Conservation (phyloP, 768 basidiomycete genomes). For the Boletellus sp. region DNA sequence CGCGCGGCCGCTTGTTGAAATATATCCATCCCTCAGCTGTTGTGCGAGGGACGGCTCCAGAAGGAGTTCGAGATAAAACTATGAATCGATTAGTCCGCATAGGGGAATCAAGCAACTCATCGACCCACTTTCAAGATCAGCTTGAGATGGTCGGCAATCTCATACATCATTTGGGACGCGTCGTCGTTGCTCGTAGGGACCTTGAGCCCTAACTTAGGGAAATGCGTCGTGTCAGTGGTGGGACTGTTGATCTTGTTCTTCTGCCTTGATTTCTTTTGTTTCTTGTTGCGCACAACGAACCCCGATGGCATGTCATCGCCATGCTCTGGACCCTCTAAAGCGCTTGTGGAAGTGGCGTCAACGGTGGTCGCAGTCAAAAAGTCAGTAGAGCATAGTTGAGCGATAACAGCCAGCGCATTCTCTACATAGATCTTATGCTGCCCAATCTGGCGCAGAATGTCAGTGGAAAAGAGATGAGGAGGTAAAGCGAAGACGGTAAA, state of each 20-base stretch:
- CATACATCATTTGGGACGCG: slow-evolving; percentile 3
- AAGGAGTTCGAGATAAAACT: slow-evolving; percentile 29
- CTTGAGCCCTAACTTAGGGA: slow-evolving; percentile 27
- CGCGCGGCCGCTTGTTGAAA: not conserved
- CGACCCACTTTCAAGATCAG: slow-evolving; percentile 27
- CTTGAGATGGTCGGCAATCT: slow-evolving; percentile 27
- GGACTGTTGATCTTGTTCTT: slow-evolving; percentile 10
- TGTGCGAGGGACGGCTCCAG: slow-evolving; percentile 11
- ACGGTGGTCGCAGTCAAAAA: not conserved
- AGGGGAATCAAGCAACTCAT: not conserved
- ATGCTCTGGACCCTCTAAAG: slow-evolving; percentile 4
- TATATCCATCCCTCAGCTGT: slow-evolving; percentile 9
- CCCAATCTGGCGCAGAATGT: slow-evolving; percentile 11
- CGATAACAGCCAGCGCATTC: slow-evolving; percentile 20
- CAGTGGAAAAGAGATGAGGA: slow-evolving; percentile 11
- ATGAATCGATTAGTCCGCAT: not conserved
- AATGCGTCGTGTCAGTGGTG: slow-evolving; percentile 25
- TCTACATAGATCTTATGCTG: slow-evolving; percentile 22
- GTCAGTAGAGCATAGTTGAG: slow-evolving; percentile 14
- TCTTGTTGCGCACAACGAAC: slow-evolving; percentile 13
- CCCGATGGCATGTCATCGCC: slow-evolving; percentile 1
- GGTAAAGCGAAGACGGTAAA: slow-evolving; percentile 24
- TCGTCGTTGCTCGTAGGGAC: slow-evolving; percentile 27
- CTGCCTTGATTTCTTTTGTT: slow-evolving; percentile 29
- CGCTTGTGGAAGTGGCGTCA: not conserved